Conservation (phyloP, 768 basidiomycete genomes). For the Hypsizygus marmoreus region DNA sequence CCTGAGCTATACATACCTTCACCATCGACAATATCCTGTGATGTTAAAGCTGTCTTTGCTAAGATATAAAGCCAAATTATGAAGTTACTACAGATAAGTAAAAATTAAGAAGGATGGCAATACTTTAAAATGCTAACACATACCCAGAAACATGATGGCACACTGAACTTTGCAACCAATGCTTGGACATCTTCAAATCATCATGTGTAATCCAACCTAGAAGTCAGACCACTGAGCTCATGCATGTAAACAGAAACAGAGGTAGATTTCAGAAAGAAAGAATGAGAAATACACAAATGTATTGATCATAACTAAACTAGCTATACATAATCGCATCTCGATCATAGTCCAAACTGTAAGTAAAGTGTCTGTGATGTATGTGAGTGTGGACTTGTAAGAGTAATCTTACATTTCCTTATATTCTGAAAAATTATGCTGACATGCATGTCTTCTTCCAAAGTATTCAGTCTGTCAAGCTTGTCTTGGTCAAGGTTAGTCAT, state of each 20-base stretch:
- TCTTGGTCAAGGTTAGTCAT: conserved; percentile 34
- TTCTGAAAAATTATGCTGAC: conserved; percentile 27
- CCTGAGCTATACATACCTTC: conserved; percentile 34
- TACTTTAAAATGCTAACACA: background rate
- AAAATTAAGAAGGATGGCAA: background rate
- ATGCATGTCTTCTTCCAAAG: conserved; percentile 12
- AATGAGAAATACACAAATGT: too few relatives aligned
- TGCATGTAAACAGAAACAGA: too few relatives aligned
- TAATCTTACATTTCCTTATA: too few relatives aligned
- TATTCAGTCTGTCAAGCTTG: conserved; percentile 22
- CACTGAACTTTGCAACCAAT: conserved; percentile 25
- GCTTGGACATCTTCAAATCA: conserved; percentile 31
- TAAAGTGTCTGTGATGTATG: too few relatives aligned
- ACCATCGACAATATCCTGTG: conserved; percentile 28
- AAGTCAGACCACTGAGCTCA: conserved; percentile 9
- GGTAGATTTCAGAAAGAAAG: too few relatives aligned
- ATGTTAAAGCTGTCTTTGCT: conserved; percentile 31
- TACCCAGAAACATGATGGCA: conserved; percentile 20
- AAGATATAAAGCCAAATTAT: conserved; percentile 17
- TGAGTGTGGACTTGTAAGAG: too few relatives aligned
- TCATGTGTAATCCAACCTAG: conserved; percentile 20
- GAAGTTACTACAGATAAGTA: conserved; percentile 24
- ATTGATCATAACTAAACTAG: too few relatives aligned
- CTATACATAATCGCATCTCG: too few relatives aligned
- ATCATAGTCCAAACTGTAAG: too few relatives aligned